Conservation (phyloP, 805 yeast genomes). For the Starmerella scarabaei region DNA sequence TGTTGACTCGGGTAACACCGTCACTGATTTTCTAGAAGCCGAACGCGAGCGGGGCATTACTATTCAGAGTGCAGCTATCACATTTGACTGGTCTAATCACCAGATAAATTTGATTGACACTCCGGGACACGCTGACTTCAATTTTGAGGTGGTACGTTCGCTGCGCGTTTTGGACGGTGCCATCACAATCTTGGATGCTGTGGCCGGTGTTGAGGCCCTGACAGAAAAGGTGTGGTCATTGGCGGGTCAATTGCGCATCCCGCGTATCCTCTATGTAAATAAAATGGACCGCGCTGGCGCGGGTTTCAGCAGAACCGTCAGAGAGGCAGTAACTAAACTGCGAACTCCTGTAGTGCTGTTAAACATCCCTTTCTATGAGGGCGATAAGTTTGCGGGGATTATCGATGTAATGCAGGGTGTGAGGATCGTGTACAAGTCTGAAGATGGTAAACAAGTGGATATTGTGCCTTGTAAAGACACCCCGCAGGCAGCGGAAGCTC, state of each 20-base stretch:
- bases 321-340: slow-evolving; percentile 64
- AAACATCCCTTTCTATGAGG: slow-evolving; percentile 62
- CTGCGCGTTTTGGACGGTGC: slow-evolving; percentile 89
- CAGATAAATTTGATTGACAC: slow-evolving; percentile 85
- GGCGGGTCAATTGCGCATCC: slow-evolving; percentile 53
- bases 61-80: slow-evolving; percentile 89
- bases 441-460: slow-evolving; percentile 42
- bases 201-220: slow-evolving; percentile 97
- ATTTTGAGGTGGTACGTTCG: slow-evolving; percentile 84
- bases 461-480: slow-evolving; percentile 28
- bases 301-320: slow-evolving; percentile 80
- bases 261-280: slow-evolving; percentile 69
- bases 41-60: slow-evolving; percentile 92
- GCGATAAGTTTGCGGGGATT: slow-evolving; percentile 52
- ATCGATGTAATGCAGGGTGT: slow-evolving; percentile 60
- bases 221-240: slow-evolving; percentile 96
- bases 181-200: slow-evolving; percentile 83
- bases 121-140: slow-evolving; percentile 97
- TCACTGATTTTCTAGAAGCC: slow-evolving; percentile 80
- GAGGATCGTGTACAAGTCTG: slow-evolving; percentile 32
- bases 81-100: slow-evolving; percentile 70
- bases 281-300: slow-evolving; percentile 97
- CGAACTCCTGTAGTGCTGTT: slow-evolving; percentile 60
- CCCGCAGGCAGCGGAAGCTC: slow-evolving; percentile 28
- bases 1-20: slow-evolving; percentile 94